A percentile compares a stretch with the other conserved stretches of the same genome.
phyloP scores from a whole-genome alignment of 176 grass and related monocot species.

The Oryza punctata region DNA sequence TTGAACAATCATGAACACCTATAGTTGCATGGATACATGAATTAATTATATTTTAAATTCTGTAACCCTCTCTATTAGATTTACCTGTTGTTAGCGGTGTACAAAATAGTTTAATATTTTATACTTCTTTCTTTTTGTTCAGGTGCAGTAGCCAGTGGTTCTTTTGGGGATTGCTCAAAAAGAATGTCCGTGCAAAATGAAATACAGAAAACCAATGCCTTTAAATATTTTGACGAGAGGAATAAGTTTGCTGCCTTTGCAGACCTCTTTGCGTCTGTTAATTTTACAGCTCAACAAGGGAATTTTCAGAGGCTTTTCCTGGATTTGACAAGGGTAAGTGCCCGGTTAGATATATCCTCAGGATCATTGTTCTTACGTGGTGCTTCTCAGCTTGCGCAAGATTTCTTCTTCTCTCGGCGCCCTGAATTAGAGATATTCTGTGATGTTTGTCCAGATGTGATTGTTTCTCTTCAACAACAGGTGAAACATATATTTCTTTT shows the following conservation, averaged over 20 bases:
- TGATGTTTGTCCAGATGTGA: constrained; percentile 76
- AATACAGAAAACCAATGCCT: constrained; percentile 43
- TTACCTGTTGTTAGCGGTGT: background rate
- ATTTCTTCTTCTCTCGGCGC: constrained; percentile 67
- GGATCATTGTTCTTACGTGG: constrained; percentile 76
- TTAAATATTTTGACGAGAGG: constrained; percentile 47
- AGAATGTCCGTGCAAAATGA: constrained; percentile 38
- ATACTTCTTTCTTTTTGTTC: constrained; percentile 26
- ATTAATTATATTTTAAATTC: background rate
- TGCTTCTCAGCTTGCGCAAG: constrained; percentile 59
- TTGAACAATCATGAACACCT: background rate
- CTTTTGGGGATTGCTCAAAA: constrained; percentile 62
- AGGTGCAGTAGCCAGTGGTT: constrained; percentile 87
- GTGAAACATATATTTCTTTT: constrained; percentile 44
- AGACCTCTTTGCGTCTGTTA: constrained; percentile 84
- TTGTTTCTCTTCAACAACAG: constrained; percentile 89
- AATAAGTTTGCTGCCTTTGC: constrained; percentile 61
- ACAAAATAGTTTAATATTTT: constrained; percentile 23
- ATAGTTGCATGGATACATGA: background rate
- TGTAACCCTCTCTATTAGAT: constrained; percentile 11
- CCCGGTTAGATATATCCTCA: constrained; percentile 68
- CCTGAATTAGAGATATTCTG: constrained; percentile 61
- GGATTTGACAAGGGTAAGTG: constrained; percentile 73
- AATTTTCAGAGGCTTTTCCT: constrained; percentile 92
- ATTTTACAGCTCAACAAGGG: constrained; percentile 76